Evolutionary conservation across 768 basidiomycete species (phyloP), one percentile per base, ranked within the genome.

Genomic region (Lactarius hatsudake): DNA sequence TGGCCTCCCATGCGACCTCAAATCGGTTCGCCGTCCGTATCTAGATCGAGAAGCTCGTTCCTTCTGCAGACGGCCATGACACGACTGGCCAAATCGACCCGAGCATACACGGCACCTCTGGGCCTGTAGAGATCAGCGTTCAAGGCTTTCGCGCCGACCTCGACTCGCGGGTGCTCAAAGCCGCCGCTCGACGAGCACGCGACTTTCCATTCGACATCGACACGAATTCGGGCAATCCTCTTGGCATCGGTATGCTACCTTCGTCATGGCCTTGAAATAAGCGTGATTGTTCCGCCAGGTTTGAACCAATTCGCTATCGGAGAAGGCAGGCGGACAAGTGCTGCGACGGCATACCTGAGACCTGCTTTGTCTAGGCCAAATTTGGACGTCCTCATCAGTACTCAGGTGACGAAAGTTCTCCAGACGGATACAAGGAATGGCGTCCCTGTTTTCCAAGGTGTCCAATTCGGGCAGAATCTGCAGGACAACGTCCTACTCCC

Each of bases 391-490:
- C 59, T 65, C 26, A n/a, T 56, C 26, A 59, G 55, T 51, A 54
- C 64, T 2, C 59, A 54, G 18, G 59, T 65, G 20, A 61, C 51
- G 15, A 59, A 59, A 36, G 17, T 61, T 6, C 23, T 65, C n/a
- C 55, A 32, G 10, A 60, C 51, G 13, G 38, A 30, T 17, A 40
- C 26, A 10, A 20, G 6, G 13, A 6, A 54, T 5, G 64, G 58
- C 30, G n/a, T 53, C 13, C 64, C 58, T 1, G 51, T 58, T 20
- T 43, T 65, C 23, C 64, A 1, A 20, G 51, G 59, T 30, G 64
- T 65, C 18, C 43, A 65, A 40, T 65, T 79, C 23, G 77, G 78
- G 5, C 68, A 72, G 59, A 73, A 76, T 58, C 57, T 79, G 57
- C 66, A 71, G 23, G 77, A 77, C 65, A 76, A 77, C 38, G 63